Conservation (phyloP, 1,284 basidiomycete genomes). For the Trametes pubescens region DNA sequence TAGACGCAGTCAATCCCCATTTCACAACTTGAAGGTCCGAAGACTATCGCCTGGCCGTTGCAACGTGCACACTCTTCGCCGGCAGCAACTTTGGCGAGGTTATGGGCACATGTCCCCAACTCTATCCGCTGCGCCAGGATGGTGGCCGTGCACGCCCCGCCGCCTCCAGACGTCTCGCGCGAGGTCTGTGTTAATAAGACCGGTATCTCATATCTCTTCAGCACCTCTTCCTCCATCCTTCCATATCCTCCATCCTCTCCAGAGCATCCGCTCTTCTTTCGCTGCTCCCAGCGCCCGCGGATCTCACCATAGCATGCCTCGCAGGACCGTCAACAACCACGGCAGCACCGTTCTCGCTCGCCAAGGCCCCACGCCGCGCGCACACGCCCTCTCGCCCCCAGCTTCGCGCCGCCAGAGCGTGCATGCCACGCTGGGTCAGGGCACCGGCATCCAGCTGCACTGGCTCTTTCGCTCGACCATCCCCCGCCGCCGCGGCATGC, state of each 20-base stretch:
- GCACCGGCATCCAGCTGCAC: slow-evolving; percentile 49
- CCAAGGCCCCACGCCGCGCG: slow-evolving; percentile 36
- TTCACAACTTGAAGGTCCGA: slow-evolving; percentile 15
- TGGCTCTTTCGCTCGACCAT: slow-evolving; percentile 80
- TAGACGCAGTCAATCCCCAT: not conserved
- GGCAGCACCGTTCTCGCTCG: slow-evolving; percentile 29
- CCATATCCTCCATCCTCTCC: slow-evolving; percentile 29
- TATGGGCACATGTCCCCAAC: slow-evolving; percentile 30
- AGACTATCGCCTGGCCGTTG: slow-evolving; percentile 21
- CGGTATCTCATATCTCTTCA: slow-evolving; percentile 34
- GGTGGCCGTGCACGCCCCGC: slow-evolving; percentile 17
- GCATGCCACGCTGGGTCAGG: slow-evolving; percentile 34
- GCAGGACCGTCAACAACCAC: slow-evolving; percentile 32
- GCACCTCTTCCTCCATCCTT: slow-evolving; percentile 24
- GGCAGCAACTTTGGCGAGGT: slow-evolving; percentile 8
- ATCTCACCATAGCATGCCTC: slow-evolving; percentile 31
- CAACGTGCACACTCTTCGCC: slow-evolving; percentile 28
- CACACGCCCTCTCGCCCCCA: slow-evolving; percentile 34
- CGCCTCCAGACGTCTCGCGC: slow-evolving; percentile 26
- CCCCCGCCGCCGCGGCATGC: slow-evolving; percentile 66
- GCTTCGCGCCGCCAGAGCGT: slow-evolving; percentile 38
- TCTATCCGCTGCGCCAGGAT: slow-evolving; percentile 19
- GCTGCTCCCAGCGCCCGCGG: slow-evolving; percentile 16
- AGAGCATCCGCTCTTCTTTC: slow-evolving; percentile 23
- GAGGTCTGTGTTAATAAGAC: slow-evolving; percentile 26